A percentile compares a stretch with the other conserved stretches of the same genome.
phyloP scores from a whole-genome alignment of 352 stramenopile species.

The Phytophthora pini region DNA sequence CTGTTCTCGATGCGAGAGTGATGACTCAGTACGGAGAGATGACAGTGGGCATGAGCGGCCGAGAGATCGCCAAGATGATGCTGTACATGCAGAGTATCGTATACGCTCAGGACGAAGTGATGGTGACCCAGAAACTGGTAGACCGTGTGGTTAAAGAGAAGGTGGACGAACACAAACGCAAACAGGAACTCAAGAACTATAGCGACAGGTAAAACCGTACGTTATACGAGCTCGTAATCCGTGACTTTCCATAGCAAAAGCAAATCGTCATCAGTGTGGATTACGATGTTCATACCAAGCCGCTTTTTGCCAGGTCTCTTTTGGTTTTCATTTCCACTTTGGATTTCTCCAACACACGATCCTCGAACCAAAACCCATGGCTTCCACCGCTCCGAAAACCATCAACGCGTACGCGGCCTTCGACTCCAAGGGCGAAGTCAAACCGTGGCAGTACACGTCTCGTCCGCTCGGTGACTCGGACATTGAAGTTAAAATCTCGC shows the following conservation, averaged over 20 bases:
- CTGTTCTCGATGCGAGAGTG: slow-evolving; percentile 25
- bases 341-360: too few relatives aligned
- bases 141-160: slow-evolving; percentile 75
- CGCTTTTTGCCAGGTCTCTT: too few relatives aligned
- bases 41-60: slow-evolving; percentile 84
- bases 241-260: too few relatives aligned
- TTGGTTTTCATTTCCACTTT: too few relatives aligned
- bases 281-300: too few relatives aligned
- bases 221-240: too few relatives aligned
- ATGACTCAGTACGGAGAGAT: slow-evolving; percentile 56
- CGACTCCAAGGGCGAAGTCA: too few relatives aligned
- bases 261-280: too few relatives aligned
- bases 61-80: slow-evolving; percentile 91
- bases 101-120: slow-evolving; percentile 73
- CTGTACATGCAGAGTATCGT: slow-evolving; percentile 86
- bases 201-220: slow-evolving; percentile 28
- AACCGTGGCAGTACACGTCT: too few relatives aligned
- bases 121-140: slow-evolving; percentile 56
- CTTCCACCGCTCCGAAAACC: too few relatives aligned
- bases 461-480: neutral
- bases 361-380: too few relatives aligned
- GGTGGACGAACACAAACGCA: slow-evolving; percentile 77
- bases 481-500: neutral
- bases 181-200: slow-evolving; percentile 64
- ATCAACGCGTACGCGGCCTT: too few relatives aligned